Evolutionary conservation across 2,329 filamentous ascomycete species (phyloP).

Genomic region (Colletotrichum orchidophilum): DNA sequence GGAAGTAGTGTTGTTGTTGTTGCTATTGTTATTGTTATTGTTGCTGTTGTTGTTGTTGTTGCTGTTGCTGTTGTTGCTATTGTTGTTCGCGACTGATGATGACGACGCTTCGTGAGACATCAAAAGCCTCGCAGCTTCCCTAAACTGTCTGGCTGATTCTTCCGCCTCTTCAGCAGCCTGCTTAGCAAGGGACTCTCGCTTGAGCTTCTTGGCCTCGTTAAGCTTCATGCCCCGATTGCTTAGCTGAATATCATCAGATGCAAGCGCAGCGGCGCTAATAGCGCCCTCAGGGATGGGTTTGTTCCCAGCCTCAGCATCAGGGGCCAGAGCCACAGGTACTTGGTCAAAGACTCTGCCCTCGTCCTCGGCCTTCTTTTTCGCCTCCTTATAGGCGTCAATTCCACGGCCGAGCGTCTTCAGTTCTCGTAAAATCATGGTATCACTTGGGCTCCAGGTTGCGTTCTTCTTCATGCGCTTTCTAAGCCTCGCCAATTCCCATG

Average conservation of each 20-base stretch:
- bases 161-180: slow-evolving; percentile 71
- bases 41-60: neutral
- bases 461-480: slow-evolving; percentile 94
- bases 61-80: neutral
- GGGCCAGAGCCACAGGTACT: slow-evolving; percentile 49
- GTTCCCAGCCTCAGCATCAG: slow-evolving; percentile 61
- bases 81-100: slow-evolving; percentile 36
- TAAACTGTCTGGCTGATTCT: slow-evolving; percentile 63
- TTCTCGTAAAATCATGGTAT: slow-evolving; percentile 86
- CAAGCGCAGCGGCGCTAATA: slow-evolving; percentile 65
- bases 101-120: slow-evolving; percentile 45
- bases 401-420: slow-evolving; percentile 76
- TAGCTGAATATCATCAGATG: slow-evolving; percentile 69
- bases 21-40: neutral
- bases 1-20: neutral
- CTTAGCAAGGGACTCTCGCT: slow-evolving; percentile 71
- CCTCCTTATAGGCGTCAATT: slow-evolving; percentile 67
- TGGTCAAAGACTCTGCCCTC: slow-evolving; percentile 70
- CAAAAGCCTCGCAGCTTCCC: slow-evolving; percentile 56
- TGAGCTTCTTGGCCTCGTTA: slow-evolving; percentile 80
- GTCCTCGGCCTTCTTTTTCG: slow-evolving; percentile 72
- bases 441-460: slow-evolving; percentile 83
- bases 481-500: slow-evolving; percentile 73
- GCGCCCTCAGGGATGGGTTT: slow-evolving; percentile 67
- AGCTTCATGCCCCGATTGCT: slow-evolving; percentile 81